A percentile compares a stretch with the other conserved stretches of the same genome.
phyloP scores from a whole-genome alignment of 176 grass and related monocot species.

The Rhynchospora pubera region DNA sequence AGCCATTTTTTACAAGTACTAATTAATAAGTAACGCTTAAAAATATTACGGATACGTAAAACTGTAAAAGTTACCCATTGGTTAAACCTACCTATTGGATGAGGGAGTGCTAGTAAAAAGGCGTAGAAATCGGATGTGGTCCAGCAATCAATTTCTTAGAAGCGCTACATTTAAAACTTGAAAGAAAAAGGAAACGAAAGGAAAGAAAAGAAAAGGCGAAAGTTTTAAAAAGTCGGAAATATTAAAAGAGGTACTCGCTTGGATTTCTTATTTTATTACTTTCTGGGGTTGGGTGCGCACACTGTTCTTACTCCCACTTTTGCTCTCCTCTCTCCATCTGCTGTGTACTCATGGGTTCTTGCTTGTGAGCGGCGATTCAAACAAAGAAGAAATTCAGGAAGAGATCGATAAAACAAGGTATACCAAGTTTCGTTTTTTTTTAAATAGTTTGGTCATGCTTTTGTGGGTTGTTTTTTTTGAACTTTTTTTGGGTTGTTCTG shows the following conservation, averaged over 20 bases:
- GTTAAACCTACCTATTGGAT: too few species aligned
- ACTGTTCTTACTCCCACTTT: not conserved
- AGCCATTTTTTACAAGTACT: too few species aligned
- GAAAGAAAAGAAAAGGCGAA: constrained; percentile 3
- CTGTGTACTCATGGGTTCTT: not conserved
- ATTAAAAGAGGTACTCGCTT: constrained; percentile 2
- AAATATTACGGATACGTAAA: too few species aligned
- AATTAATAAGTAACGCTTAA: too few species aligned
- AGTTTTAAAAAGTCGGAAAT: constrained; percentile 17
- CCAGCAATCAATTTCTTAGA: constrained; percentile 2
- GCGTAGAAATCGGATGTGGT: constrained; percentile 6
- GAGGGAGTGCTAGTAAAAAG: not conserved
- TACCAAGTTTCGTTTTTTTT: not conserved
- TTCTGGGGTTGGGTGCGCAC: constrained; percentile 17
- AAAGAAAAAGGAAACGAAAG: not conserved
- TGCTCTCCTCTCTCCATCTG: not conserved
- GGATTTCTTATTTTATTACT: constrained; percentile 7
- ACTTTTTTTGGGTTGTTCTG: not conserved
- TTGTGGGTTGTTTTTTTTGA: not conserved
- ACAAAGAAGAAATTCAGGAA: not conserved
- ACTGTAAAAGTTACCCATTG: too few species aligned
- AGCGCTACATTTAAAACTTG: constrained; percentile 10
- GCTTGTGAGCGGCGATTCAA: not conserved
- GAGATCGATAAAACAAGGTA: constrained; percentile 19
- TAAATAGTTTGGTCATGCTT: not conserved